Evolutionary conservation across 805 yeast species (phyloP).

Genomic region (Candida tammaniensis): DNA sequence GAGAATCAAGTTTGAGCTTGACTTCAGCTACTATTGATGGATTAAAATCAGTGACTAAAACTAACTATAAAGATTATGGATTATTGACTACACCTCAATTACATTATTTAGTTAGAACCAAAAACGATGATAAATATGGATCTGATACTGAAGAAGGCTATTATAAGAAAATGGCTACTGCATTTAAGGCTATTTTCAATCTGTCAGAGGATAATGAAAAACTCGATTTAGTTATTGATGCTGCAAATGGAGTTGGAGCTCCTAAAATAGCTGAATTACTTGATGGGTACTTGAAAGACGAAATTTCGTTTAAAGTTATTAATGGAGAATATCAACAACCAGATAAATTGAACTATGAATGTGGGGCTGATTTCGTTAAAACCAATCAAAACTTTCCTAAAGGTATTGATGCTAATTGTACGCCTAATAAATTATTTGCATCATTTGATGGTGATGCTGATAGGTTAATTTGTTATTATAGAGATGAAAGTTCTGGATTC

Average conservation of each 20-base stretch:
- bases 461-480: conserved; percentile 79
- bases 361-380: conserved; percentile 97
- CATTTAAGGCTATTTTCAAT: conserved; percentile 47
- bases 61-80: conserved; percentile 54
- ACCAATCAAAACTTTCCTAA: conserved; percentile 79
- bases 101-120: conserved; percentile 76
- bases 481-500: conserved; percentile 38
- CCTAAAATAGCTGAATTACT: conserved; percentile 58
- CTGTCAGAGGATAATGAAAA: conserved; percentile 18
- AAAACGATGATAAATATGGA: conserved; percentile 67
- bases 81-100: conserved; percentile 90
- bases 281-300: conserved; percentile 33
- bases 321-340: conserved; percentile 59
- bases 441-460: conserved; percentile 98
- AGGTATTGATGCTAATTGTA: conserved; percentile 42
- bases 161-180: conserved; percentile 54
- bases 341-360: conserved; percentile 60
- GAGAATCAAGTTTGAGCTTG: conserved; percentile 76
- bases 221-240: conserved; percentile 66
- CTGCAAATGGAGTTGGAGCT: conserved; percentile 98
- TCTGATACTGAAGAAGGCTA: conserved; percentile 66
- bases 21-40: conserved; percentile 61
- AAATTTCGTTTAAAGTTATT: conserved; percentile 42
- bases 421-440: conserved; percentile 54
- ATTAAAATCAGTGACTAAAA: conserved; percentile 43